Base-by-base conservation (phyloP, 2,329 filamentous ascomycete species). In the Cercospora sesami region DNA sequence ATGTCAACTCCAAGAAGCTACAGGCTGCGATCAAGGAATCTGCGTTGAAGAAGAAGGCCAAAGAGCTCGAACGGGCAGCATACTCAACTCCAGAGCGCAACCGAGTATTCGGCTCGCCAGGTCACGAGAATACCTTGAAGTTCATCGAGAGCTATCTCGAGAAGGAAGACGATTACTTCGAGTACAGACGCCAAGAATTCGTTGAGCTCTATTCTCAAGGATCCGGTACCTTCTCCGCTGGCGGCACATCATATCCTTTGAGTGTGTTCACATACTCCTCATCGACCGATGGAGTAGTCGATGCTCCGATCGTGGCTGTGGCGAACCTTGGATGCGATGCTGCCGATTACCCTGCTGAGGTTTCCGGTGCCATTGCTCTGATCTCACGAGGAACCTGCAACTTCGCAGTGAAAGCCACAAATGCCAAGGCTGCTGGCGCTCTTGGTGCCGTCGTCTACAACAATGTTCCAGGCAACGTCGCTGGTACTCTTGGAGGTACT, bases 391-490 rank as follows among this genome's bases (percentile, higher is more conserved):
- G 92, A 63, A 83, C 80, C 1, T 95, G 92, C 76, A 73, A 87
- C 7, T 95, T 94, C 73, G 90, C 89, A 10, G 79, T 84, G 68
- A 95, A 95, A 81, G 90, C 90, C 1, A 84, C 84, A 63, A 81
- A 86, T 14, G 91, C 92, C 5, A 90, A 89, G 51, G 83, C 82
- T 60, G 90, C 90, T 1, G 90, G 91, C 21, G 92, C 92, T 5
- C 78, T 87, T 3, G 91, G 89, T 1, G 90, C 89, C 0, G 80
- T 95, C 14, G 83, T 95, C 60, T 94, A 91, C 80, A 93, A 94
- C 82, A 90, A 89, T 72, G 87, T 87, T 2, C 80, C 84, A 1
- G 90, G 87, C 61, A 53, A 64, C 21, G 62, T 74, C 26, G 63
- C 60, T 16, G 92, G 91, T 48, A 94, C 91, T 0, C 83, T 95